Evolutionary conservation across 208 protist species (phyloP).

Genomic region (Wallacemonas sp.): DNA sequence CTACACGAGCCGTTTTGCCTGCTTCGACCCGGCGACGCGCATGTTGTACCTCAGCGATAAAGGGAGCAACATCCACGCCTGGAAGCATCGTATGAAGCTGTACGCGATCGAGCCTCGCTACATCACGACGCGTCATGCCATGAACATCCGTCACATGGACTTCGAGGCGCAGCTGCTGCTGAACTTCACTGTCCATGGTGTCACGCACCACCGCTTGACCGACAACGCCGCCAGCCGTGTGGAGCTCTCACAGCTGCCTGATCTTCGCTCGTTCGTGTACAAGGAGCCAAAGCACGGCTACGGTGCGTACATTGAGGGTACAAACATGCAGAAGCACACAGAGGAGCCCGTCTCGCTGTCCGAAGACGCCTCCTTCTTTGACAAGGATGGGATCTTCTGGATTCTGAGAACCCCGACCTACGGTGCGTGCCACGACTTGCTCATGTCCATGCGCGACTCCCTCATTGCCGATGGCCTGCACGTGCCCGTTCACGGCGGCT

Average conservation of each 20-base stretch:
- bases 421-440: slow-evolving; percentile 17
- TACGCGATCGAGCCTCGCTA: slow-evolving; percentile 29
- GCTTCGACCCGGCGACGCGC: slow-evolving; percentile 40
- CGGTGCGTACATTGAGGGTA: slow-evolving; percentile 19
- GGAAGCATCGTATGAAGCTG: slow-evolving; percentile 48
- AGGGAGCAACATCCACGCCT: slow-evolving; percentile 16
- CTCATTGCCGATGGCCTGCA: slow-evolving; percentile 40
- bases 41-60: slow-evolving; percentile 50
- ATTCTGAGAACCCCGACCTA: slow-evolving; percentile 25
- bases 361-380: slow-evolving; percentile 32
- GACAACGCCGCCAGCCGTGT: slow-evolving; percentile 14
- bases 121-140: slow-evolving; percentile 1
- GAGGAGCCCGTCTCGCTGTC: slow-evolving; percentile 12
- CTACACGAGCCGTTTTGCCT: slow-evolving; percentile 29
- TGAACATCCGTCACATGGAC: slow-evolving; percentile 27
- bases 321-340: slow-evolving; percentile 11
- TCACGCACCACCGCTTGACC: slow-evolving; percentile 22
- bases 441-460: slow-evolving; percentile 32
- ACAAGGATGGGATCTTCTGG: slow-evolving; percentile 27
- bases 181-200: slow-evolving; percentile 23
- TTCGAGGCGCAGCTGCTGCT: slow-evolving; percentile 25
- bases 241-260: slow-evolving; percentile 26
- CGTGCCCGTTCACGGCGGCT: slow-evolving; percentile 32
- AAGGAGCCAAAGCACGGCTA: neutral
- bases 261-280: slow-evolving; percentile 15